Base-by-base conservation (phyloP, 495 filamentous ascomycete species). In the Daldinia bambusicola region DNA sequence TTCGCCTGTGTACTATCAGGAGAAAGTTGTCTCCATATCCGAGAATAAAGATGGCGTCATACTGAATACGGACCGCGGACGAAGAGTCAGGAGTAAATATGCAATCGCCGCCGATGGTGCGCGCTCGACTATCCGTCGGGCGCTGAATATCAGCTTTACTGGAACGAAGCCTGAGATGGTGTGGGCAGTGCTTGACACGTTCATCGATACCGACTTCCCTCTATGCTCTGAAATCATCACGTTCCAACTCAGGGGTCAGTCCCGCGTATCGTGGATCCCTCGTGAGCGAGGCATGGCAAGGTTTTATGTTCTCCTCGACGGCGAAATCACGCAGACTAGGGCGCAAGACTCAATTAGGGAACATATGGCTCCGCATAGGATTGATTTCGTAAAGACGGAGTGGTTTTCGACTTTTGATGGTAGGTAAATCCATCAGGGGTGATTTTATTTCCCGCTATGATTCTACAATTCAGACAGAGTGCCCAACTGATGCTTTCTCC, bases 331-430 rank as follows among this genome's bases (percentile, higher is more conserved):
- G 0, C 67, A 74, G 45, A 51, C 71, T 16, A 60, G 36, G n/a
- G 56, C 74, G 12, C 59, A 76, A 51, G 61, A 71, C n/a, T 68
- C 74, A 5, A 76, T 76, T 22, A 61, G 61, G 37, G 61, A 74
- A 55, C 74, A 76, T 31, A 66, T 76, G 67, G 50, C 74, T 18
- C 74, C 74, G 9, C 61, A 76, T 37, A 61, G 67, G 45, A 34
- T 71, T 14, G 71, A 74, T 6, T 76, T 76, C 26, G 30, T 61
- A 1, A 68, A 50, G 50, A 76, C 74, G 6, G 74, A 76, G 55
- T 76, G 74, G 74, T 76, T 71, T 55, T 74, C 70, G 36, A 76
- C 74, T 41, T 76, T 76, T 58, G 74, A 76, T 14, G 71, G 74
- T 71, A 58, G 53, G 73, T 12, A 6, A 7, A 40, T 48, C 5